Conservation (phyloP, 495 filamentous ascomycete genomes). For the Penicillium canariense region DNA sequence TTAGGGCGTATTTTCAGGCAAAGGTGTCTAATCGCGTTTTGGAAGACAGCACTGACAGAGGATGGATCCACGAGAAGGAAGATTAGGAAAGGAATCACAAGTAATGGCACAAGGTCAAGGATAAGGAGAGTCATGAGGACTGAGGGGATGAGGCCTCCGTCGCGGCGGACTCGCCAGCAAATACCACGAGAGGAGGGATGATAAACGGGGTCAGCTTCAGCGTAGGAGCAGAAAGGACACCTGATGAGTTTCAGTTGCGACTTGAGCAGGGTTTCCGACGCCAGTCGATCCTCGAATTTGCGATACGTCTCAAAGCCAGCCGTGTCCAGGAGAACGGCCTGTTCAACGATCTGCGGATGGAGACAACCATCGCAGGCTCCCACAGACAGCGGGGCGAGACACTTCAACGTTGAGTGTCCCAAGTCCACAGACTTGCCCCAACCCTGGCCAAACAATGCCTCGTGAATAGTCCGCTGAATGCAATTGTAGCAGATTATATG, state of each 20-base stretch:
- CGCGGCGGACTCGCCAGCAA: conserved; percentile 51
- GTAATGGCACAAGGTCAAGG: conserved; percentile 52
- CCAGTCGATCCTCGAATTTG: conserved; percentile 73
- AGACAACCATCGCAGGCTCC: conserved; percentile 73
- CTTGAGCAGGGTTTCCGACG: conserved; percentile 67
- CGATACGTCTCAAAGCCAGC: conserved; percentile 65
- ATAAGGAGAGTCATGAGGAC: conserved; percentile 36
- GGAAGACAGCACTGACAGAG: conserved; percentile 41
- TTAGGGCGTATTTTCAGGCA: conserved; percentile 63
- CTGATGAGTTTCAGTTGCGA: conserved; percentile 72
- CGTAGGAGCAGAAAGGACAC: conserved; percentile 90
- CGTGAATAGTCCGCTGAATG: conserved; percentile 71
- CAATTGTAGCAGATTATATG: conserved; percentile 89
- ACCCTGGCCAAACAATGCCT: conserved; percentile 89
- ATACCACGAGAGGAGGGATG: conserved; percentile 48
- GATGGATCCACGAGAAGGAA: conserved; percentile 39
- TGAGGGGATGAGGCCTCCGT: conserved; percentile 35
- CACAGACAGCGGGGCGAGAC: conserved; percentile 65
- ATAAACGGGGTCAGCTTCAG: conserved; percentile 79
- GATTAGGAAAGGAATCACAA: conserved; percentile 49
- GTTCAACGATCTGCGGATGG: conserved; percentile 61
- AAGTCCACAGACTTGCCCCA: conserved; percentile 78
- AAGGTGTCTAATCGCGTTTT: conserved; percentile 57
- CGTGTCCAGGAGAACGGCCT: conserved; percentile 64
- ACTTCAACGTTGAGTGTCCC: conserved; percentile 69